phyloP scores from a whole-genome alignment of 352 stramenopile species.

The Discostella stelligera region DNA sequence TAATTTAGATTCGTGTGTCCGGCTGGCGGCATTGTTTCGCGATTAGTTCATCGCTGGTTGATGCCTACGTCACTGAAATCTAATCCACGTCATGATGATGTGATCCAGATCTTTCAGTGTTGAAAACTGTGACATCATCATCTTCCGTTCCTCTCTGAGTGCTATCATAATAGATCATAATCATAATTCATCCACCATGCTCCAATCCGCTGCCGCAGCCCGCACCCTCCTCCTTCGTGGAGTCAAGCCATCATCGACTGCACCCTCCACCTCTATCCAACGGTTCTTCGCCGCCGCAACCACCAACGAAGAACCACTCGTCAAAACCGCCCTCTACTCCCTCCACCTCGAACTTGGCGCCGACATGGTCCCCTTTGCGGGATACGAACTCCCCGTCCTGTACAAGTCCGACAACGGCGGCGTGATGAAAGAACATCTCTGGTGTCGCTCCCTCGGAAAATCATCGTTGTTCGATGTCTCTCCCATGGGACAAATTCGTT shows the following conservation, averaged over 20 bases:
- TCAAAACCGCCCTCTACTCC: conserved; percentile 76
- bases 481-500: conserved; percentile 97
- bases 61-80: not conserved
- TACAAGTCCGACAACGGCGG: conserved; percentile 89
- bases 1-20: not conserved
- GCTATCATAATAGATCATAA: too few species aligned
- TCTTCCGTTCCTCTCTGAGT: too few species aligned
- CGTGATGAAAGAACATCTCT: conserved; percentile 92
- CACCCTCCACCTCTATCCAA: conserved; percentile 11
- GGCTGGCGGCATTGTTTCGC: not conserved
- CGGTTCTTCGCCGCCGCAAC: conserved; percentile 19
- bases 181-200: conserved; percentile 9
- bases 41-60: not conserved
- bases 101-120: too few species aligned
- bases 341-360: conserved; percentile 74
- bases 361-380: conserved; percentile 89
- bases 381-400: conserved; percentile 96
- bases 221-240: too few species aligned
- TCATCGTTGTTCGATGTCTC: conserved; percentile 97
- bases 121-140: too few species aligned
- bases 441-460: conserved; percentile 82
- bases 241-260: not conserved
- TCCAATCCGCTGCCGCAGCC: not conserved
- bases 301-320: conserved; percentile 37
- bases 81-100: not conserved